Base-by-base conservation (phyloP, 2,329 filamentous ascomycete genomes). In the Fusarium equiseti region DNA sequence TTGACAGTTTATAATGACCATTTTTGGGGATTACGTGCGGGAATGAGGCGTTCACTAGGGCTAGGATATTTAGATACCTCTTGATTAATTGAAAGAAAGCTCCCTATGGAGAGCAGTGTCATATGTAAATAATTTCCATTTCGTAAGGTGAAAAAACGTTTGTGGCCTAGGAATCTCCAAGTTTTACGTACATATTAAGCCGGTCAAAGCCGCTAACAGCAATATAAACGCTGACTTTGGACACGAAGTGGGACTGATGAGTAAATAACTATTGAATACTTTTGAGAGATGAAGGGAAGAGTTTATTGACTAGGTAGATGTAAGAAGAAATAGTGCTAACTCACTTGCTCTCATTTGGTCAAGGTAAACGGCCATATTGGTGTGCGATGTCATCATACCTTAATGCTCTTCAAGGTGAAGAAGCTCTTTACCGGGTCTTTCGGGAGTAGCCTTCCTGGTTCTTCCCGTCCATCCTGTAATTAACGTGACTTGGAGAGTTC, bases 141-240 rank as follows among this genome's bases (percentile, higher is more conserved):
- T 32, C 10, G 12, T 13, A 6, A 3, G 8, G n/a, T 52, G 38
- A 26, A 24, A 49, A 18, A 15, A 32, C 29, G 24, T 20, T 20
- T 56, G 24, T 45, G 24, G n/a, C 12, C 31, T 15, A 16, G 35
- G 38, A 9, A 26, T 61, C 5, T 20, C 20, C 3, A 38, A 38
- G 35, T 38, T 38, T 38, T 38, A 38, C 35, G 35, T 38, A 31
- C 16, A 8, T 35, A 29, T 42, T 66, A 66, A 61, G 45, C 66
- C 55, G 38, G 27, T 13, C 44, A 43, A 57, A 57, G 38, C 60
- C 55, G 50, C 26, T 22, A 40, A 31, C 12, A 32, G 35, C 27
- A 29, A 51, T 55, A 7, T 40, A 50, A 49, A 32, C 22, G 20
- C 32, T 49, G 13, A 50, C 49, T 49, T 13, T 43, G 8, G 13